Evolutionary conservation across 768 basidiomycete species (phyloP), one percentile per base, ranked within the genome.

Genomic region (Phylloporus arenicola): DNA sequence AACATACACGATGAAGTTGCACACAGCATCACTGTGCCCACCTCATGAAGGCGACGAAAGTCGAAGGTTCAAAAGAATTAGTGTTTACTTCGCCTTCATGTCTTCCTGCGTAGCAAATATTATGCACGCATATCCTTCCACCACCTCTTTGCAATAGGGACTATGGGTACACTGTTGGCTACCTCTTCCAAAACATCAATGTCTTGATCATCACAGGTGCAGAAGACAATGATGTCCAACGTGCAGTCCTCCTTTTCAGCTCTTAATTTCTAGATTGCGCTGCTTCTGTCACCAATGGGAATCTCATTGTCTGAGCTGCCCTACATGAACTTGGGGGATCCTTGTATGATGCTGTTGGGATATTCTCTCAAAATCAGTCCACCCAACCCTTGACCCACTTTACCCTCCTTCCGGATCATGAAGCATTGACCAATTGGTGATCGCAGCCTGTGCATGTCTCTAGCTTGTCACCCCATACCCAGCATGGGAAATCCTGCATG

Each of bases 191-290:
- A 9, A 55, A 59, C 8, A 51, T 66, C 51, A 78, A 76, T 53
- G 71, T 75, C 3, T 70, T 89, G 12, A 70, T 88, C 47, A 72
- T 89, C 47, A 77, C 75, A 43, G 80, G 80, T 9, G 79, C 83
- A 7, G 73, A 76, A 1, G 65, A 70, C 10, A 74, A 77, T 8
- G 75, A 78, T 45, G 75, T 88, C n/a, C 78, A 83, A 45, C 80
- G 84, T 19, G 85, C 85, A 1, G 74, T 80, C 22, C 74, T 86
- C 8, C 78, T 89, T 45, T 74, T 77, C 12, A 73, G 72, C 46
- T 76, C 84, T 31, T 88, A 88, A 62, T 85, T 90, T 60, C 69
- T 84, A 17, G 82, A 81, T 3, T 75, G 84, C 12, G 67, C 86
- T 24, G 62, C 70, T 30, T 57, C 69, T 27, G 69, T 73, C 12